Evolutionary conservation across 2,329 filamentous ascomycete genomes (phyloP).

Genomic region (Cytospora piceicola): DNA sequence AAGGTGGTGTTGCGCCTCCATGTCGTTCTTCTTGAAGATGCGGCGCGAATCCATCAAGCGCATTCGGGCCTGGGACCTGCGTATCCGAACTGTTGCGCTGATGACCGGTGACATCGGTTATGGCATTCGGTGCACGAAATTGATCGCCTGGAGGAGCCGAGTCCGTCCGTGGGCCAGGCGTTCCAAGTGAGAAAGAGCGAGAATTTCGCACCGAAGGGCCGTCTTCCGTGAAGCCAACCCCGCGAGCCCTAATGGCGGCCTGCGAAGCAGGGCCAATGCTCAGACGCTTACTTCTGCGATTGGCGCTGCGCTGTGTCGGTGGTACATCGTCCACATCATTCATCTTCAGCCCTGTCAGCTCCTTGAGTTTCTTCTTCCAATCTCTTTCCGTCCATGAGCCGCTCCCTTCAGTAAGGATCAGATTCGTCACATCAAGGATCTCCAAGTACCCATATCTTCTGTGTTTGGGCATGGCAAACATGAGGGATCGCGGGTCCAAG

Average conservation of each 20-base stretch:
- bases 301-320: constrained; percentile 54
- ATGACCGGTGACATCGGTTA: constrained; percentile 44
- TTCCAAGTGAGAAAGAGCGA: constrained; percentile 54
- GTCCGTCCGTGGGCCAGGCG: constrained; percentile 49
- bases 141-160: constrained; percentile 53
- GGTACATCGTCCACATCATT: constrained; percentile 60
- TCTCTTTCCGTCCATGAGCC: constrained; percentile 80
- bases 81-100: constrained; percentile 55
- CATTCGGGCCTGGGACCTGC: constrained; percentile 38
- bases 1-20: constrained; percentile 22
- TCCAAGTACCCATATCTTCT: constrained; percentile 90
- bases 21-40: constrained; percentile 26
- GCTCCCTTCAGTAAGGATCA: constrained; percentile 81
- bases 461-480: constrained; percentile 97
- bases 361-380: constrained; percentile 89
- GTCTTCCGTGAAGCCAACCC: constrained; percentile 63
- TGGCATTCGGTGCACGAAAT: constrained; percentile 41
- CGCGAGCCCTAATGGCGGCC: constrained; percentile 44
- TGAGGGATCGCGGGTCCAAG: constrained; percentile 83
- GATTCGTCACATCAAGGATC: constrained; percentile 76
- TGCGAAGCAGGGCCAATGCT: constrained; percentile 51
- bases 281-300: constrained; percentile 60
- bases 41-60: constrained; percentile 32
- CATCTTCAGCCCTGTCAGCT: constrained; percentile 81
- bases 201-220: constrained; percentile 54